Evolutionary conservation across 495 filamentous ascomycete species (phyloP).

Genomic region (Hypoxylon intermedium): DNA sequence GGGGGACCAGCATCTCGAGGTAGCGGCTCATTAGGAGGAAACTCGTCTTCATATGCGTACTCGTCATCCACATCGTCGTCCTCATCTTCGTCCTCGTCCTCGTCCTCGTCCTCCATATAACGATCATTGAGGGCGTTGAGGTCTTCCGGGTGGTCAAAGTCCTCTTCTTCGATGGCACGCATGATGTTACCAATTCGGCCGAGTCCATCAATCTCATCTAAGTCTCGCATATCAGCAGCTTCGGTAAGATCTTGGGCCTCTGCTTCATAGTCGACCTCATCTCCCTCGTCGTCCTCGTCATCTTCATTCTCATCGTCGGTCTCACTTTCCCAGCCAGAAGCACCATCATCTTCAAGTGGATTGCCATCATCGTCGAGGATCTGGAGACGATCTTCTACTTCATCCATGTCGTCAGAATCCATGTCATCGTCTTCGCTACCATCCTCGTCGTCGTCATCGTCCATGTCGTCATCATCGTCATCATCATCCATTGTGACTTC

Average conservation of each 20-base stretch:
- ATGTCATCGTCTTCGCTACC: conserved; percentile 60
- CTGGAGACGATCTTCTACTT: conserved; percentile 60
- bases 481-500: conserved; percentile 86
- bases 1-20: conserved; percentile 46
- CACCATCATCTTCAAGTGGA: conserved; percentile 59
- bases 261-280: conserved; percentile 56
- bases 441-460: conserved; percentile 64
- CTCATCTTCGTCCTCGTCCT: conserved; percentile 66
- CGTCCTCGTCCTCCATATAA: conserved; percentile 70
- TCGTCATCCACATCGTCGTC: conserved; percentile 77
- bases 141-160: conserved; percentile 60
- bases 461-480: conserved; percentile 70
- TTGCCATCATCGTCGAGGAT: conserved; percentile 65
- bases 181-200: conserved; percentile 63
- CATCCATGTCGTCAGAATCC: conserved; percentile 59
- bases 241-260: conserved; percentile 55
- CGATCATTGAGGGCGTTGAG: conserved; percentile 58
- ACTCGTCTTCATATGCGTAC: conserved; percentile 69
- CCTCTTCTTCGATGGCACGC: conserved; percentile 69
- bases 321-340: conserved; percentile 63
- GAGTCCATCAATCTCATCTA: conserved; percentile 51
- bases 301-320: conserved; percentile 62
- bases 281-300: conserved; percentile 60
- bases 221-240: conserved; percentile 44
- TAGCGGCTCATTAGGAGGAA: conserved; percentile 69